Base-by-base conservation (phyloP, 192 early-diverging fungal genomes). In the Rhizophagus prolifer region DNA sequence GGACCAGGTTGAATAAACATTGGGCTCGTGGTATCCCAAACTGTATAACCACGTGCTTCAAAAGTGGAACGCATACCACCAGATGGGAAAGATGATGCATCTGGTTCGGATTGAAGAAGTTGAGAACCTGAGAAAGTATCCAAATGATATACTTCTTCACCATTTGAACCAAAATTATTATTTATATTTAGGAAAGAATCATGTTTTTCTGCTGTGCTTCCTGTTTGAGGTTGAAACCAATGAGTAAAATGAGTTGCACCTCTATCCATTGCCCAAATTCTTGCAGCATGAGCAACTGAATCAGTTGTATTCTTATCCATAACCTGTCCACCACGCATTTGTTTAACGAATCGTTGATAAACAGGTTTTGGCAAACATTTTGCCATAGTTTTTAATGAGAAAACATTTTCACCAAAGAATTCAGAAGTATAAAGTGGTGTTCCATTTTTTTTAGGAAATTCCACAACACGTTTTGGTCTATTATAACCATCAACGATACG, bases 141-240 rank as follows among this genome's bases (percentile, higher is more conserved):
- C 63, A 99, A 93, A 61, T 96, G 89, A 66, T 86, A 87, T 80
- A 92, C 88, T 88, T 97, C 95, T 82, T 96, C 95, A 77, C 95
- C 91, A 58, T 93, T 93, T 71, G 90, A 87, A 76, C 89, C 89
- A 70, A 94, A 93, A 78, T 85, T 91, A 58, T 90, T 90, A 82
- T 95, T 94, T 44, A 99, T 85, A 28, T 92, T 91, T 81, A 99
- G 86, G 90, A 99, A 99, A 65, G 94, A 90, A 88, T 99, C 98
- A 85, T 99, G 98, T 90, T 99, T 99, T 88, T 98, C 96, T 75
- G 98, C 98, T 64, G 98, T 99, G 64, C 94, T 90, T 70, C 93
- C 98, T 16, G 97, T 99, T 88, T 97, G 95, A 79, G 98, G 98
- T 89, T 99, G 98, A 93, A 99, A 99, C 96, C 96, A 98, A 88